Evolutionary conservation across 164 flowering plant genomes (phyloP), one percentile per base, ranked within the genome.

Genomic region (Hamamelis virginiana): DNA sequence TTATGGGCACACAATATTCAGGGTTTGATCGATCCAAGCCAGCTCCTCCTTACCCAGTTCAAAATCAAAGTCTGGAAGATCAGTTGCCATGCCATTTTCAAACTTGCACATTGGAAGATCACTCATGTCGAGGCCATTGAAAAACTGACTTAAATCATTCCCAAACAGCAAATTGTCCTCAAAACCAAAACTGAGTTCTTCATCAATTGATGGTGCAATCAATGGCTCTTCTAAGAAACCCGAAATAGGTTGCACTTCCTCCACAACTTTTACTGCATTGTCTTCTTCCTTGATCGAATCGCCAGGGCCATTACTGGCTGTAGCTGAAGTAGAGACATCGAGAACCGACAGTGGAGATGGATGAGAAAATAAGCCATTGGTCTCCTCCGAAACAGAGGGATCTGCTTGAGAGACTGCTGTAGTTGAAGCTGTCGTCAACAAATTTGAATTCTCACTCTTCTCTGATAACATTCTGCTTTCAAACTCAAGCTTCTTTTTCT

Each of bases 321-420:
- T 41, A 62, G 70, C 26, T 1, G 72, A 48, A 11, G 59, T 21
- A 41, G 64, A 26, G 8, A 51, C 22, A 14, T 76, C 82, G 9
- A 79, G 79, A 25, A 80, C 83, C 5, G 78, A 76, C 0, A 72
- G 73, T 2, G 82, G 79, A 0, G 82, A 79, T 23, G 67, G 65
- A 10, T 9, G 71, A 10, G 48, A 59, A 51, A 44, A 70, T n/a
- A 25, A 21, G 26, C n/a, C 67, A 14, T 46, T 47, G 5, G 55
- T 60, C 1, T 71, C 57, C 3, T 64, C 73, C 13, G 59, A 22
- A 11, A 5, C 13, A 46, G 25, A 53, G 22, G 58, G 53, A 8
- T 22, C 38, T 13, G 27, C 6, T n/a, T 4, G 1, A 23, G 52
- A 46, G 28, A 9, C 38, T 16, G 21, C 28, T 22, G 9, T 28